Evolutionary conservation across 495 filamentous ascomycete genomes (phyloP).

Genomic region (Trichocladium uniseriatum): DNA sequence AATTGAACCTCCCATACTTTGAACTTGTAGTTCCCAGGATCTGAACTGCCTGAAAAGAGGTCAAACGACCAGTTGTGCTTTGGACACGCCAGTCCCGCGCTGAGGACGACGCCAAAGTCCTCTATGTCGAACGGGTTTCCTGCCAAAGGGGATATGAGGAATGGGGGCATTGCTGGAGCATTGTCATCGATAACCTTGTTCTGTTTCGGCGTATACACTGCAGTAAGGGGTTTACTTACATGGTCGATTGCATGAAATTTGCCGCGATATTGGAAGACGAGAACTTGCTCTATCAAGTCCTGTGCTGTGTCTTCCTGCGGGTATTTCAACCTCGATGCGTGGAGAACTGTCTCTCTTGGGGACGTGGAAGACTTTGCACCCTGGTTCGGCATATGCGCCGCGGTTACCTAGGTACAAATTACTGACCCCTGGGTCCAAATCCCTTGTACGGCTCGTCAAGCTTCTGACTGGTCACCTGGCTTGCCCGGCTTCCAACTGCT

Average conservation of each 20-base stretch:
- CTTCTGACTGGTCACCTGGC: too few relatives aligned
- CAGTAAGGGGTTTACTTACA: constrained; percentile 32
- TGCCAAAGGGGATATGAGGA: constrained; percentile 48
- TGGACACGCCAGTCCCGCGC: constrained; percentile 47
- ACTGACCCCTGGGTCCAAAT: too few relatives aligned
- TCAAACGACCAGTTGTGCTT: constrained; percentile 58
- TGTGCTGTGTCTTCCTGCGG: constrained; percentile 16
- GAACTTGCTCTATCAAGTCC: constrained; percentile 47
- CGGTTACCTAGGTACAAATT: too few relatives aligned
- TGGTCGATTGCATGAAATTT: constrained; percentile 53
- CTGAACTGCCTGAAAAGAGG: constrained; percentile 44
- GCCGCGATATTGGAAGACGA: constrained; percentile 49
- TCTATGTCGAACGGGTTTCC: constrained; percentile 53
- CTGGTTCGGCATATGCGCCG: constrained; percentile 29
- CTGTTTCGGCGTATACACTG: neutral
- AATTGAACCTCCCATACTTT: constrained; percentile 52
- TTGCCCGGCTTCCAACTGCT: too few relatives aligned
- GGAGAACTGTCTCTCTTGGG: constrained; percentile 35
- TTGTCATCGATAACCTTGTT: neutral
- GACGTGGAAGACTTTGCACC: constrained; percentile 49
- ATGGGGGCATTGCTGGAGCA: constrained; percentile 52
- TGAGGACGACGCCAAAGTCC: constrained; percentile 46
- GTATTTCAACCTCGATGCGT: constrained; percentile 32
- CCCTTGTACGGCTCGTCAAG: too few relatives aligned
- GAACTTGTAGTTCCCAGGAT: constrained; percentile 48